Percentiles rank a stretch among this genome's conserved stretches.
Conservation (phyloP, 495 filamentous ascomycete species). For the Penicillium tannophilum region DNA sequence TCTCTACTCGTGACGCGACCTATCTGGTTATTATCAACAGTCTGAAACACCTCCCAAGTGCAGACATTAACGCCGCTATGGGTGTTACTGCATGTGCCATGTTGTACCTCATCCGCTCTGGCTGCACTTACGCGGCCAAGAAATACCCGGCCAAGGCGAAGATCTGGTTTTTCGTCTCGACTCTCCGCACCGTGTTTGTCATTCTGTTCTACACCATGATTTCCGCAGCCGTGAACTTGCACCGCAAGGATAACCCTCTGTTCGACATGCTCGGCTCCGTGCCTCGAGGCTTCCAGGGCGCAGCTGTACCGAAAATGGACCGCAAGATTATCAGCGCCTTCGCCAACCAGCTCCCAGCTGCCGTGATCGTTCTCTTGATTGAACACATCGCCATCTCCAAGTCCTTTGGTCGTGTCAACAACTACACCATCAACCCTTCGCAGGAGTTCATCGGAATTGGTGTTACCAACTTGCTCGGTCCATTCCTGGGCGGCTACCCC, state of each 20-base stretch:
- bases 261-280: constrained; percentile 75
- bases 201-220: constrained; percentile 93
- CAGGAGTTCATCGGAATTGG: constrained; percentile 97
- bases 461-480: constrained; percentile 85
- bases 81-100: constrained; percentile 80
- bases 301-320: constrained; percentile 73
- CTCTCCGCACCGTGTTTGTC: constrained; percentile 86
- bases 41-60: constrained; percentile 69
- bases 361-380: constrained; percentile 91
- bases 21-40: constrained; percentile 88
- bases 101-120: constrained; percentile 78
- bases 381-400: constrained; percentile 98
- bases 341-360: constrained; percentile 66
- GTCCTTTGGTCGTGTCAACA: constrained; percentile 95
- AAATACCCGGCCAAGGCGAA: constrained; percentile 71
- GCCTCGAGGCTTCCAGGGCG: constrained; percentile 82
- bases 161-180: constrained; percentile 85
- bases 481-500: constrained; percentile 92
- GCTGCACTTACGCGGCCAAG: constrained; percentile 66
- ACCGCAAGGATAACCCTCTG: constrained; percentile 47
- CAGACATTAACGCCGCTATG: constrained; percentile 82
- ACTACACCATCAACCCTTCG: constrained; percentile 97
- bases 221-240: constrained; percentile 77
- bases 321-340: constrained; percentile 63
- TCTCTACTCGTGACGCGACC: constrained; percentile 75